A percentile compares a stretch with the other conserved stretches of the same genome.
These are phyloP conservation scores for Solanum tarijense DNA, from an alignment of 257 asterid species.

Conservation along the genomic window DNA sequence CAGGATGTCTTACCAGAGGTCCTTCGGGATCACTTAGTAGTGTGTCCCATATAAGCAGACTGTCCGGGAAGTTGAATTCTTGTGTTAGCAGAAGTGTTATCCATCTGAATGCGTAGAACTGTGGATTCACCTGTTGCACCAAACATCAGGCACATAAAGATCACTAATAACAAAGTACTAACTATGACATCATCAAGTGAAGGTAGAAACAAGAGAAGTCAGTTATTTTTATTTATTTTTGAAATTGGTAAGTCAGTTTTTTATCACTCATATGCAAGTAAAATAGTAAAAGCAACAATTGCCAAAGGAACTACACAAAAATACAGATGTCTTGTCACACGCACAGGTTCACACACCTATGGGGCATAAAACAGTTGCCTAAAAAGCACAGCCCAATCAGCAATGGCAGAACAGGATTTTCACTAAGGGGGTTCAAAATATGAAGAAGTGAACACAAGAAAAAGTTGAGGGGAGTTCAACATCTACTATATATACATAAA, in stretches of 20 bases:
- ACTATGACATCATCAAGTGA: background rate
- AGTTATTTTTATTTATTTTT: background rate
- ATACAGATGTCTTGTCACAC: background rate
- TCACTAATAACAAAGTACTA: background rate
- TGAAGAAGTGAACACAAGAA: background rate
- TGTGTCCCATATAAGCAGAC: constrained; percentile 84
- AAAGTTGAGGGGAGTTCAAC: background rate
- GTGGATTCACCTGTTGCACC: constrained; percentile 82
- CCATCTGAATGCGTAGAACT: constrained; percentile 98
- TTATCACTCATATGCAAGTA: background rate
- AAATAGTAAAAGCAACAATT: background rate
- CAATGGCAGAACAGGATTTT: background rate
- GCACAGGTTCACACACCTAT: background rate
- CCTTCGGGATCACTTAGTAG: constrained; percentile 95
- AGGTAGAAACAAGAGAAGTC: background rate
- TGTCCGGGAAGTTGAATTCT: constrained; percentile 78
- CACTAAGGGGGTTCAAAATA: background rate
- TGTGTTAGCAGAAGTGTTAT: constrained; percentile 93
- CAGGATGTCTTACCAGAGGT: constrained; percentile 58
- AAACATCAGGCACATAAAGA: constrained; percentile 1
- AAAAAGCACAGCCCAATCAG: background rate
- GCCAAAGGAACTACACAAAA: background rate
- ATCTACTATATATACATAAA: background rate
- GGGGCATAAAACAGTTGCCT: background rate
- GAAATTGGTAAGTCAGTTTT: background rate